Evolutionary conservation across 768 basidiomycete genomes (phyloP), one percentile per base, ranked within the genome.

Genomic region (Fibroporia radiculosa): DNA sequence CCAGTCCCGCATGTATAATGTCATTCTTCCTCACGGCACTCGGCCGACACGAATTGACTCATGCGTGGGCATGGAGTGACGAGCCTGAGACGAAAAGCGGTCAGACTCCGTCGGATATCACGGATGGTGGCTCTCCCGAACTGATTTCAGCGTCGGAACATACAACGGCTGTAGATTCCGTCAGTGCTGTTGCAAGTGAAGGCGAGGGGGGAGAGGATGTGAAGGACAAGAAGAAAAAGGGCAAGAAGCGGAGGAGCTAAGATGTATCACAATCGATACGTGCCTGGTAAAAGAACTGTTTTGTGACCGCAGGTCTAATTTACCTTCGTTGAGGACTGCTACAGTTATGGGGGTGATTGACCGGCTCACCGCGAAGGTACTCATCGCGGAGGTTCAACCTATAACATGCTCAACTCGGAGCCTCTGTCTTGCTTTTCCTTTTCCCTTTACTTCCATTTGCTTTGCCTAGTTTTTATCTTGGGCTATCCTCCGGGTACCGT

Each of bases 1-100:
- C 44, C 40, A 86, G 84, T 57, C 89, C 88, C 24, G 82, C 80
- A 1, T 87, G 89, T 61, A 82, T 92, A 6, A 48, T 81, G 40
- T 77, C 85, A 6, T 83, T 92, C 54, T 48, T 79, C 12, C 49
- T 72, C 10, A 78, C 80, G 35, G 84, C 78, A 28, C 52, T 70
- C 26, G 46, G 68, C 29, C 73, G 78, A 48, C 84, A 89, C 42
- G 92, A 95, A 62, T 51, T 90, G n/a, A 53, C 51, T 11, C 71
- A 77, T 20, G 75, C 80, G 18, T 91, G 85, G 84, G 62, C 51
- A 13, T 93, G 85, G 85, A 71, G 66, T 41, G 88, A 91, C 62
- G 72, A 68, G 13, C 64, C 68, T 18, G 55, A 59, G 40, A 27
- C 38, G n/a, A 31, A 20, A 25, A n/a, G n/a, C 8, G 37, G 40